Evolutionary conservation across 441 rosid genomes (phyloP).

Genomic region (Brassica balearica): DNA sequence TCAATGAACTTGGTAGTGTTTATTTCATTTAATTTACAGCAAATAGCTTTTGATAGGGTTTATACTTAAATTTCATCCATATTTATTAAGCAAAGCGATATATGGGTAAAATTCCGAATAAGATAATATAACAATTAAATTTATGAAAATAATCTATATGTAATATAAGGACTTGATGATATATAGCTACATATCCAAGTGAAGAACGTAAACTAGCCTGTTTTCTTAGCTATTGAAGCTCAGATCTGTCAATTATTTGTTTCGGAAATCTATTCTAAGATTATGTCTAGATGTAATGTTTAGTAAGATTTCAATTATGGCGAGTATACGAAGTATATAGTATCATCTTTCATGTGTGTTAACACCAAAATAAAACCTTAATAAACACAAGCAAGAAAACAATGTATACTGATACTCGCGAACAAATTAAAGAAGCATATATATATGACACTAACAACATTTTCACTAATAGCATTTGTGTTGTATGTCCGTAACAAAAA

Average conservation of each 20-base stretch:
- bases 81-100: background rate
- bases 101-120: background rate
- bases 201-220: background rate
- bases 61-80: background rate
- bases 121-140: background rate
- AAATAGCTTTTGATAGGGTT: background rate
- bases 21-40: background rate
- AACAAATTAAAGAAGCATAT: background rate
- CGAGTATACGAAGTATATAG: too few species aligned
- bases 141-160: background rate
- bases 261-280: background rate
- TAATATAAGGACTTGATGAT: background rate
- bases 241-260: constrained; percentile 6
- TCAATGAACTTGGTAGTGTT: background rate
- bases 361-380: background rate
- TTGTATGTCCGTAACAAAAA: background rate
- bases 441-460: background rate
- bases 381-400: background rate
- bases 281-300: background rate
- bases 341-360: background rate
- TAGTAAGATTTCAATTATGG: background rate
- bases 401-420: background rate
- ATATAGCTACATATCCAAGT: background rate
- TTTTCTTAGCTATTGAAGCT: constrained; percentile 1
- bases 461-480: background rate